Evolutionary conservation across 441 rosid genomes (phyloP), one percentile per base, ranked within the genome.

Genomic region (Gossypium lobatum): DNA sequence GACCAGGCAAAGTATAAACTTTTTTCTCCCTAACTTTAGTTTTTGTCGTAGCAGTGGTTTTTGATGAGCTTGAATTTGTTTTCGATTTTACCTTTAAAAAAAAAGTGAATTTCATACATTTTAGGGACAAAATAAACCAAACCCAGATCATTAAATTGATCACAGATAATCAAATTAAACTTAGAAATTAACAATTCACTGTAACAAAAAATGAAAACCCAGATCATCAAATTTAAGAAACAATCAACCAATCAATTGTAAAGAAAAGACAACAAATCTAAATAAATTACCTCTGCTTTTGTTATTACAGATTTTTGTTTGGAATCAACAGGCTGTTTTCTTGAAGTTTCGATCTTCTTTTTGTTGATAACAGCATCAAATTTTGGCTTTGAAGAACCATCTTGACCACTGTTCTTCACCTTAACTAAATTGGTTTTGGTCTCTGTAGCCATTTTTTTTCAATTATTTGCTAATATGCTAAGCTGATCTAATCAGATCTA

Each of bases 1-100:
- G 98, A 73, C 98, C 97, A 1, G 90, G 54, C 86, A 89, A 87
- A 63, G 86, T 85, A 79, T 66, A 92, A 69, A 89, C 94, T 78
- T 91, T 94, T 90, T 92, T 94, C 91, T 88, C 95, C 76, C 91
- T 92, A 55, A 77, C 87, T 83, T 72, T 91, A 50, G 83, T 81
- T 31, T 78, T 76, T 6, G 81, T 80, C n/a, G 78, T 82, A 0
- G 78, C 61, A 10, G 80, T 73, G 16, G 83, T 78, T 70, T 87
- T 85, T 7, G 95, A 83, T 53, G 97, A 85, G 73, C 88, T 82
- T 34, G 80, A 64, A 13, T 79, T 71, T 48, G 76, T 42, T 80
- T 83, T 87, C 13, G 82, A 81, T 74, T 85, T 88, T 16, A 80
- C 87, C 88, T 86, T 82, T 75, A 73, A 62, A 72, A 10, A 17